These are phyloP conservation scores for Penicillium herquei DNA, from an alignment of 495 filamentous ascomycete genomes.

Conservation along the genomic window DNA sequence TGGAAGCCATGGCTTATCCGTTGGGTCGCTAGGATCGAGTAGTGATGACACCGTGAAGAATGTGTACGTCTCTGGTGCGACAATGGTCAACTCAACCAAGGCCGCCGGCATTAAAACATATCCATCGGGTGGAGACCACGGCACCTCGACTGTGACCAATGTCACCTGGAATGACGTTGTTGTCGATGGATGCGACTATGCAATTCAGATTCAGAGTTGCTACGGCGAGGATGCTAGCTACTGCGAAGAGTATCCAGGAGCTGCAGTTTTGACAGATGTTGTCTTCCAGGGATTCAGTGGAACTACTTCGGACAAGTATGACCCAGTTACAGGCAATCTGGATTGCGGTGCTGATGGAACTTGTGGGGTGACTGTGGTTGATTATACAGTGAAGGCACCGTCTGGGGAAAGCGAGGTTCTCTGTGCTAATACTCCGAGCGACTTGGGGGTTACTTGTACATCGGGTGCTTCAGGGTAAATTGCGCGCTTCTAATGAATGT, in stretches of 20 bases:
- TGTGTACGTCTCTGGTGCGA: constrained; percentile 33
- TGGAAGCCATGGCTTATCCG: constrained; percentile 43
- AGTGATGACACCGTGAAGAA: constrained; percentile 38
- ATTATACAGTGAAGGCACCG: constrained; percentile 33
- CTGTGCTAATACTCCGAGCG: constrained; percentile 40
- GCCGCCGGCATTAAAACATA: constrained; percentile 47
- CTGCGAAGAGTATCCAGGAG: constrained; percentile 35
- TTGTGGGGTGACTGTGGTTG: constrained; percentile 34
- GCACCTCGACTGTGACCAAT: constrained; percentile 37
- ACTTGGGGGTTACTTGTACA: constrained; percentile 36
- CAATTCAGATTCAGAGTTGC: constrained; percentile 49
- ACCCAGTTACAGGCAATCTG: constrained; percentile 36
- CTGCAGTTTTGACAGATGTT: constrained; percentile 34
- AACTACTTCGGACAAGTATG: constrained; percentile 39
- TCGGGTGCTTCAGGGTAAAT: constrained; percentile 36
- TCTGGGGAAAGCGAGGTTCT: constrained; percentile 32
- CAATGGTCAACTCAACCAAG: constrained; percentile 44
- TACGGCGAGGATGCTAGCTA: constrained; percentile 42
- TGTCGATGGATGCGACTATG: constrained; percentile 42
- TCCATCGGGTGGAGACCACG: constrained; percentile 34
- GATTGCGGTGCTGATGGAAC: constrained; percentile 39
- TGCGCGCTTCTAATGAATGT: no score
- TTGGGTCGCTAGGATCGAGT: constrained; percentile 36
- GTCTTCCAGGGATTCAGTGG: constrained; percentile 38
- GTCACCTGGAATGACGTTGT: constrained; percentile 40